These are phyloP conservation scores for Lactarius tabidus DNA, from an alignment of 768 basidiomycete species.

Conservation along the genomic window DNA sequence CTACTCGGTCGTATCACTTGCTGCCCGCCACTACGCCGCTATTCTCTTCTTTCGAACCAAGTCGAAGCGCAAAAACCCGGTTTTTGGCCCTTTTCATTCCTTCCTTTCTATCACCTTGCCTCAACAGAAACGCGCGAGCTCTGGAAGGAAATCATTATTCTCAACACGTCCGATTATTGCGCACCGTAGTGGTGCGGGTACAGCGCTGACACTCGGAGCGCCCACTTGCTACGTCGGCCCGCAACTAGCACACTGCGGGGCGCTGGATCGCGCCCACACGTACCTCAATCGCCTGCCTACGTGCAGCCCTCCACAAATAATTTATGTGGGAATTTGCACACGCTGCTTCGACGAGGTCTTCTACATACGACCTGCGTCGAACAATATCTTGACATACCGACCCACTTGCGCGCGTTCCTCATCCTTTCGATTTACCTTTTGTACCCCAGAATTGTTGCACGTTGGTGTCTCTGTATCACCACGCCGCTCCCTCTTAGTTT, in stretches of 20 bases:
- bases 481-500: slow-evolving; percentile 1
- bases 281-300: background rate
- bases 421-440: slow-evolving; percentile 6
- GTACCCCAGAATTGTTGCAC: background rate
- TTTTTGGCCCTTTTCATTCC: slow-evolving; percentile 8
- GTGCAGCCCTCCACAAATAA: background rate
- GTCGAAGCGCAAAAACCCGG: slow-evolving; percentile 1
- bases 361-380: background rate
- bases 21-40: background rate
- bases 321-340: background rate
- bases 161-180: background rate
- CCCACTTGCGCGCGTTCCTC: background rate
- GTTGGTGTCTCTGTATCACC: background rate
- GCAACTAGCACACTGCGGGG: background rate
- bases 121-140: background rate
- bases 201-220: slow-evolving; percentile 11
- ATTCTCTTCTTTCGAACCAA: background rate
- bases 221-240: background rate
- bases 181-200: slow-evolving; percentile 11
- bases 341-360: background rate
- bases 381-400: background rate
- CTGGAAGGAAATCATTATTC: background rate
- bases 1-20: background rate
- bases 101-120: slow-evolving; percentile 9
- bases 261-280: background rate